phyloP scores from a whole-genome alignment of 176 grass and related monocot species.

The Oryza meyeriana region DNA sequence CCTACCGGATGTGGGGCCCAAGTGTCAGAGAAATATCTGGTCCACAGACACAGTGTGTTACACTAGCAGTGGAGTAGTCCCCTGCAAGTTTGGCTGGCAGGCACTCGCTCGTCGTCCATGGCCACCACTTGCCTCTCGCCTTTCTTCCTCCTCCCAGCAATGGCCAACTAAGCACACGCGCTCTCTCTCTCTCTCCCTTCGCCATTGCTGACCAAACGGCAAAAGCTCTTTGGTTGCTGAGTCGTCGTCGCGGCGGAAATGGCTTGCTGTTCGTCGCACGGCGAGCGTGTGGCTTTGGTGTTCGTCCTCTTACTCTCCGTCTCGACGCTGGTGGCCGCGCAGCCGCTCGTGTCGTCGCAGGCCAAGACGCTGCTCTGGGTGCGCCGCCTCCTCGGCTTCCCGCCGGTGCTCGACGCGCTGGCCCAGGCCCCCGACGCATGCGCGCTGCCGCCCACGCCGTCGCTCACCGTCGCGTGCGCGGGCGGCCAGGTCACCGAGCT shows the following conservation, averaged over 20 bases:
- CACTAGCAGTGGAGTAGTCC: background rate
- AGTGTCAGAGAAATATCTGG: background rate
- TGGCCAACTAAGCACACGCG: background rate
- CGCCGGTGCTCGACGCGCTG: slow-evolving; percentile 26
- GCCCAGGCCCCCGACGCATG: slow-evolving; percentile 40
- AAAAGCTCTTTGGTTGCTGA: background rate
- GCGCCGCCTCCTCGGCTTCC: slow-evolving; percentile 45
- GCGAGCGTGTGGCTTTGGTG: background rate
- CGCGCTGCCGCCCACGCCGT: slow-evolving; percentile 39
- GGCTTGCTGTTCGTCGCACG: background rate
- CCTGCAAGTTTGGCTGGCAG: slow-evolving; percentile 40
- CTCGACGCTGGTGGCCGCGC: slow-evolving; percentile 4
- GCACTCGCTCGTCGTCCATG: slow-evolving; percentile 33
- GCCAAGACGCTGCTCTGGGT: slow-evolving; percentile 64
- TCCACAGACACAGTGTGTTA: background rate
- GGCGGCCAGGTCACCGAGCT: slow-evolving; percentile 55
- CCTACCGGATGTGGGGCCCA: accelerated
- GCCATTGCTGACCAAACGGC: background rate
- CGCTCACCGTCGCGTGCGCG: slow-evolving; percentile 49
- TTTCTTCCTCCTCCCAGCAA: background rate
- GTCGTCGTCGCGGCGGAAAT: background rate
- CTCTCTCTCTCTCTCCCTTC: slow-evolving; percentile 5
- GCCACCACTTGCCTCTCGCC: background rate
- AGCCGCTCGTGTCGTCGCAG: slow-evolving; percentile 58
- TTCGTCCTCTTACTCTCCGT: slow-evolving; percentile 11